Percentiles rank a stretch among this genome's conserved stretches.
Conservation (phyloP, 345 rosid species). For the Arabis alpina region DNA sequence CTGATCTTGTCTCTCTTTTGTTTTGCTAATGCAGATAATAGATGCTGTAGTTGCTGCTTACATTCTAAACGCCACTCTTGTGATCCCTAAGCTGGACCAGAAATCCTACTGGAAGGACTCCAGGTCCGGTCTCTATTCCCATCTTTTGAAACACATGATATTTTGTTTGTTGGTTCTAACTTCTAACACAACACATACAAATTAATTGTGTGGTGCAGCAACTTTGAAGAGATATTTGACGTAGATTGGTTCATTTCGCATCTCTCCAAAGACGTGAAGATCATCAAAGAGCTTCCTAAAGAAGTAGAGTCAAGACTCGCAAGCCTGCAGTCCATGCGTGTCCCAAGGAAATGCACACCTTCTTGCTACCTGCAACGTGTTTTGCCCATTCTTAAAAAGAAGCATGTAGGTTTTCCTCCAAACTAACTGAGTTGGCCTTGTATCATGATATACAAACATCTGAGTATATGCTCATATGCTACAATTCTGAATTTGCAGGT, state of each 20-base stretch:
- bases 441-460: background rate
- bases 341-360: conserved; percentile 84
- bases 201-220: conserved; percentile 53
- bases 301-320: conserved; percentile 54
- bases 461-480: conserved; percentile 16
- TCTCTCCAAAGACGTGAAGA: conserved; percentile 66
- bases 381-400: conserved; percentile 42
- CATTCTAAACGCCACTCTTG: conserved; percentile 89
- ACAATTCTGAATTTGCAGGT: conserved; percentile 53
- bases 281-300: conserved; percentile 70
- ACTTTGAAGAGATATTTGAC: conserved; percentile 80
- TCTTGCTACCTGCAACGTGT: conserved; percentile 48
- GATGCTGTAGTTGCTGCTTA: conserved; percentile 94
- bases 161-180: conserved; percentile 21
- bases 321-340: conserved; percentile 65
- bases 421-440: background rate
- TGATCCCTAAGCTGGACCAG: conserved; percentile 86
- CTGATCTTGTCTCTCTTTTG: background rate
- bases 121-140: conserved; percentile 49
- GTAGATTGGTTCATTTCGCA: conserved; percentile 78
- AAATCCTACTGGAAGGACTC: conserved; percentile 90
- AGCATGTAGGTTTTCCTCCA: conserved; percentile 37
- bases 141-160: too few species aligned
- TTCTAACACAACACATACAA: background rate
- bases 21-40: conserved; percentile 58